Conservation (phyloP, 2,329 filamentous ascomycete genomes). For the Fusarium sambucinum region DNA sequence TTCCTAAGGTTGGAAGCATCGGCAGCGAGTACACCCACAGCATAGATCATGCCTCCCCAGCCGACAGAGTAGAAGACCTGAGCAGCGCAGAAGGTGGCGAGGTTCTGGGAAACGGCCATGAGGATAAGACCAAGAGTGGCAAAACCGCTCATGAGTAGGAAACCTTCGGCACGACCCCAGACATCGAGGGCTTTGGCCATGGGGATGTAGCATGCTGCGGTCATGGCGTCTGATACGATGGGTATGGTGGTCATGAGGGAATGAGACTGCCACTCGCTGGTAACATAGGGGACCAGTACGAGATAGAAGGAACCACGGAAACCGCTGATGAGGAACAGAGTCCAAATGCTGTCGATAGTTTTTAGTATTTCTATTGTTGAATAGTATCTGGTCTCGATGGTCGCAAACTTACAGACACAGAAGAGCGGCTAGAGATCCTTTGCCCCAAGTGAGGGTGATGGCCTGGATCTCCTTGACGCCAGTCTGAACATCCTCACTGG, state of each 20-base stretch:
- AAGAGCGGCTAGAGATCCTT: constrained; percentile 50
- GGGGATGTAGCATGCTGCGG: constrained; percentile 71
- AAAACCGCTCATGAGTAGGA: constrained; percentile 64
- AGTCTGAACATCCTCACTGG: constrained; percentile 47
- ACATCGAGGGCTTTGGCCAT: constrained; percentile 72
- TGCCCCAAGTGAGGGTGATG: constrained; percentile 57
- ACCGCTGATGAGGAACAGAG: constrained; percentile 64
- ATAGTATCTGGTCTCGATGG: background rate
- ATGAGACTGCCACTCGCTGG: constrained; percentile 64
- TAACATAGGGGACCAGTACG: constrained; percentile 60
- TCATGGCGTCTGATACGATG: constrained; percentile 66
- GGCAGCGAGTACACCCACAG: constrained; percentile 73
- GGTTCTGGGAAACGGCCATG: constrained; percentile 67
- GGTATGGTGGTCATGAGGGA: constrained; percentile 66
- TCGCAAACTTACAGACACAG: constrained; percentile 50
- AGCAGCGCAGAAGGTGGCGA: constrained; percentile 63
- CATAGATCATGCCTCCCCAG: constrained; percentile 69
- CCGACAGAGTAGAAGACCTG: constrained; percentile 73
- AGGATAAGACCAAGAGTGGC: constrained; percentile 66
- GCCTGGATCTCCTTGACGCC: constrained; percentile 60
- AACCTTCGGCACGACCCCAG: constrained; percentile 72
- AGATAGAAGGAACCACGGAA: constrained; percentile 58
- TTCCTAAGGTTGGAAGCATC: constrained; percentile 65
- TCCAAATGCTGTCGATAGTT: constrained; percentile 54
- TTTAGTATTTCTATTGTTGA: constrained; percentile 6